Evolutionary conservation across 768 basidiomycete genomes (phyloP).

Genomic region (Pleurotus cornucopiae): DNA sequence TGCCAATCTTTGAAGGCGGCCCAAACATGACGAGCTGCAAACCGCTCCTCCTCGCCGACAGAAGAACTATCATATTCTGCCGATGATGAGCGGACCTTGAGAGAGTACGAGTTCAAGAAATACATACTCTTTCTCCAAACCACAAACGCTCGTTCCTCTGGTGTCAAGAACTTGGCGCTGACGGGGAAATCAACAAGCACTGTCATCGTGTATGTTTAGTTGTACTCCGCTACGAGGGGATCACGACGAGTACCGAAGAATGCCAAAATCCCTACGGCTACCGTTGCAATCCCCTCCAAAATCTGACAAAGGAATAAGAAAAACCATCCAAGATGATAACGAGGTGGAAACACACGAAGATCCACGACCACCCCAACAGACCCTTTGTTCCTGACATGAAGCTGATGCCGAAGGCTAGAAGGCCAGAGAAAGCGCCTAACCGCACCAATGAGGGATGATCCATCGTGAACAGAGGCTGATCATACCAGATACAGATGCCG

Average conservation of each 20-base stretch:
- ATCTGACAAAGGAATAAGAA: slow-evolving; percentile 30
- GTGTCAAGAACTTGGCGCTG: slow-evolving; percentile 57
- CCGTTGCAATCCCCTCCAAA: slow-evolving; percentile 60
- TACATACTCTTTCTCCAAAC: slow-evolving; percentile 51
- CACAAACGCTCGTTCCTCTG: slow-evolving; percentile 52
- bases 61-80: slow-evolving; percentile 53
- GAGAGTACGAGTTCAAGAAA: not conserved
- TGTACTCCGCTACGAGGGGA: not conserved
- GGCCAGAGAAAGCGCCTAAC: slow-evolving; percentile 49
- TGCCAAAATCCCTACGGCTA: slow-evolving; percentile 49
- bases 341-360: slow-evolving; percentile 41
- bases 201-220: slow-evolving; percentile 15
- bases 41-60: slow-evolving; percentile 59
- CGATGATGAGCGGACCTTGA: not conserved
- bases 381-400: slow-evolving; percentile 46
- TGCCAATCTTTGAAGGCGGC: slow-evolving; percentile 64
- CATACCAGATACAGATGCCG: slow-evolving; percentile 54
- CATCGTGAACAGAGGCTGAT: not conserved
- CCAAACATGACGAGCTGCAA: slow-evolving; percentile 48
- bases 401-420: slow-evolving; percentile 52
- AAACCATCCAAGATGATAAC: not conserved
- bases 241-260: slow-evolving; percentile 37
- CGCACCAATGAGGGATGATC: not conserved
- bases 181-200: slow-evolving; percentile 60
- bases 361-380: slow-evolving; percentile 62